A percentile compares a stretch with the other conserved stretches of the same genome.
phyloP scores from a whole-genome alignment of 2,329 filamentous ascomycete species.

The Periconia sp. region DNA sequence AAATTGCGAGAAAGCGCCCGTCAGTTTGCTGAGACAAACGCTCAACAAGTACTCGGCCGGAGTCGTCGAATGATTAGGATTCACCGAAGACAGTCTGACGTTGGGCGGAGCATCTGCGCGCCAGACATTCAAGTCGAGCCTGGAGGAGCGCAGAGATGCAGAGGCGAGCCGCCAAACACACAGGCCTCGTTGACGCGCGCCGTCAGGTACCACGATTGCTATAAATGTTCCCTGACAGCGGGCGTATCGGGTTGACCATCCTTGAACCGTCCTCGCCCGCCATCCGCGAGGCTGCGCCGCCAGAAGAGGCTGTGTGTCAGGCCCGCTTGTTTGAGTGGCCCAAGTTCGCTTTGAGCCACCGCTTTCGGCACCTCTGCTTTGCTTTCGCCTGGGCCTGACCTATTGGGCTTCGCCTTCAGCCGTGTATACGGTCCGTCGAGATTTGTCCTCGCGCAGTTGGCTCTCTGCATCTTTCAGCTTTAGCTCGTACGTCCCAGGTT shows the following conservation, averaged over 20 bases:
- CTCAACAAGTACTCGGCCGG: slow-evolving; percentile 17
- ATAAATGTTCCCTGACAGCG: slow-evolving; percentile 27
- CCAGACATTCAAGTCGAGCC: no score
- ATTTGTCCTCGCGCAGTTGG: no score
- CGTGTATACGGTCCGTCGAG: slow-evolving; percentile 18
- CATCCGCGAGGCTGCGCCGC: slow-evolving; percentile 25
- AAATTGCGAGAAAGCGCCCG: slow-evolving; percentile 22
- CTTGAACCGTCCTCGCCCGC: no score
- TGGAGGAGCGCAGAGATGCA: no score
- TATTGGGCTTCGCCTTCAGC: slow-evolving; percentile 17
- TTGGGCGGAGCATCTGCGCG: no score
- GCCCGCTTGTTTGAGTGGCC: slow-evolving; percentile 9
- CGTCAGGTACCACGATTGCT: slow-evolving; percentile 26
- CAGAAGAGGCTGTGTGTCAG: slow-evolving; percentile 29
- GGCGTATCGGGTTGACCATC: slow-evolving; percentile 15
- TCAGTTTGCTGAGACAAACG: slow-evolving; percentile 31
- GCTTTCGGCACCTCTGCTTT: slow-evolving; percentile 20
- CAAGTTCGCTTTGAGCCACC: slow-evolving; percentile 20
- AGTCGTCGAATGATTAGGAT: slow-evolving; percentile 15
- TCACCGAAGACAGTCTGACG: no score
- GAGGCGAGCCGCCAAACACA: no score
- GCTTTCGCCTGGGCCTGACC: slow-evolving; percentile 16
- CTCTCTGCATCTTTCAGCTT: no score
- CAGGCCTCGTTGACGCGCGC: no score
- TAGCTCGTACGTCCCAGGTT: no score